Conservation (phyloP, 164 flowering plant species). For the Stephania cephalantha region DNA sequence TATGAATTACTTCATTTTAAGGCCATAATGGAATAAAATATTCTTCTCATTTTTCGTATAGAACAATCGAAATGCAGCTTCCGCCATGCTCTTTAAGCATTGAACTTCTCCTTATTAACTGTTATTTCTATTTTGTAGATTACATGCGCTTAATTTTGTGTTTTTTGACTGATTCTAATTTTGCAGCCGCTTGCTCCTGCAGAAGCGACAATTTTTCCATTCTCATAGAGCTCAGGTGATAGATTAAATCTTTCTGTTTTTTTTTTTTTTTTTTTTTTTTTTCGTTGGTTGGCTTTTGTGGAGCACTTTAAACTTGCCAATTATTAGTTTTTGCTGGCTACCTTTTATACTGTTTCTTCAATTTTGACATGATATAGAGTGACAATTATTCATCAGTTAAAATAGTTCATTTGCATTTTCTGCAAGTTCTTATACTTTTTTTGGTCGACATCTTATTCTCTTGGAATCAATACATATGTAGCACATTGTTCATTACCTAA, state of each 20-base stretch:
- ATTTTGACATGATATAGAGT: neutral
- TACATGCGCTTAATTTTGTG: too few relatives aligned
- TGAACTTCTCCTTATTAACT: neutral
- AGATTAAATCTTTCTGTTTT: neutral
- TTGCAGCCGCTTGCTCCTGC: constrained; percentile 69
- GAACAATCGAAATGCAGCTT: neutral
- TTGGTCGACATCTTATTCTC: neutral
- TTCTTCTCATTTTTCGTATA: neutral
- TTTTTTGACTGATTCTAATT: constrained; percentile 8
- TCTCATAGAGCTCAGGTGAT: constrained; percentile 97
- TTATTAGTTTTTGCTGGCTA: neutral
- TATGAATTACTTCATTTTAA: too few relatives aligned
- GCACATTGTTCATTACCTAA: too few relatives aligned
- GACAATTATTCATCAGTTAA: neutral
- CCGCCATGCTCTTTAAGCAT: neutral
- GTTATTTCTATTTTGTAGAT: too few relatives aligned
- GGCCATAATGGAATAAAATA: too few relatives aligned
- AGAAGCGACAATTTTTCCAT: constrained; percentile 87
- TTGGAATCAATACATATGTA: too few relatives aligned
- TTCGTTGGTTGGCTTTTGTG: neutral
- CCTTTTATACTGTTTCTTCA: neutral
- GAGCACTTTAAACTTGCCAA: neutral
- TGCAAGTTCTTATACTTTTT: neutral
- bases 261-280: neutral
- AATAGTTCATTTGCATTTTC: neutral